Evolutionary conservation across 2,329 filamentous ascomycete species (phyloP).

Genomic region (Cladophialophora psammophila): DNA sequence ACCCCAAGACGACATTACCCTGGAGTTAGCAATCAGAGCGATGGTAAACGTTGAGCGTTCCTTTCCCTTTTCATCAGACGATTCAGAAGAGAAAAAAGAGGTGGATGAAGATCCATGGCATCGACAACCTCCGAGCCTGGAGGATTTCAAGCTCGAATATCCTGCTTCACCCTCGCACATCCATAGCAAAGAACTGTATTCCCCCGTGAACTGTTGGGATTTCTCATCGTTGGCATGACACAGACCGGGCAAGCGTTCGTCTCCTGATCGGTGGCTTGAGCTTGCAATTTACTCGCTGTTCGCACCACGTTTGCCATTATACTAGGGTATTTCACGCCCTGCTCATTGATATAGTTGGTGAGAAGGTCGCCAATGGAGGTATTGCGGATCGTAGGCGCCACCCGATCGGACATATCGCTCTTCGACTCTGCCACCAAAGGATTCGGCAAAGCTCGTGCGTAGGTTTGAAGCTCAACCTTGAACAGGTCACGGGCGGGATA

Average conservation of each 20-base stretch:
- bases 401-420: conserved; percentile 30
- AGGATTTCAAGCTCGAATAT: conserved; percentile 29
- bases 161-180: conserved; percentile 50
- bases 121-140: background rate
- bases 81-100: background rate
- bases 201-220: background rate
- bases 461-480: conserved; percentile 77
- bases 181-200: conserved; percentile 49
- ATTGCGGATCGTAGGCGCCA: conserved; percentile 64
- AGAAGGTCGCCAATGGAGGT: conserved; percentile 92
- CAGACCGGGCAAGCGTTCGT: conserved; percentile 71
- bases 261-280: conserved; percentile 53
- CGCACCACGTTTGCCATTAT: conserved; percentile 95
- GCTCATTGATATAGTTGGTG: conserved; percentile 83
- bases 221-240: conserved; percentile 15
- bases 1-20: background rate
- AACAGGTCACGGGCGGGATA: conserved; percentile 87
- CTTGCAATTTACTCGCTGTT: conserved; percentile 80
- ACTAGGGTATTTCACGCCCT: conserved; percentile 85
- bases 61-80: conserved; percentile 5
- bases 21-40: background rate
- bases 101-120: background rate
- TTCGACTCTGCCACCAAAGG: conserved; percentile 31
- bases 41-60: conserved; percentile 10
- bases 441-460: conserved; percentile 58